Base-by-base conservation (phyloP, 2,329 filamentous ascomycete species). In the Escovopsis weberi region DNA sequence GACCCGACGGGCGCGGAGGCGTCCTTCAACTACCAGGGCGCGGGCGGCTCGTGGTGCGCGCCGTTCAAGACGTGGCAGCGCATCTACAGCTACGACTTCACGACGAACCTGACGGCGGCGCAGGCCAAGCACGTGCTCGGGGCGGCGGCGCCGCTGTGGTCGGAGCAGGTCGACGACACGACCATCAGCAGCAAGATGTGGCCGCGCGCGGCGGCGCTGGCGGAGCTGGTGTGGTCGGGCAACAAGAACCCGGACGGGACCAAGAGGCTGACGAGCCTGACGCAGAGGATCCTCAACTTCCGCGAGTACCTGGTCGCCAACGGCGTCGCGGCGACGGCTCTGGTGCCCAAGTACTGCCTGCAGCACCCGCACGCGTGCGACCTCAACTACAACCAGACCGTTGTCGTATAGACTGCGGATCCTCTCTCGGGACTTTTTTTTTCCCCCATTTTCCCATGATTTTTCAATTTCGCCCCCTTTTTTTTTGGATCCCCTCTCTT, bases 51-150 rank as follows among this genome's bases (percentile, higher is more conserved):
- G n/a, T 75, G 71, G 71, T 75, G 72, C 51, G 67, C 65, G 0
- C 72, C 72, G 0, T 75, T 74, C 62, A 75, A 75, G 55, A 73
- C 69, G 18, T 75, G 70, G 70, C 72, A 75, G 54, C 70, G 71
- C 39, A 74, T 75, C 56, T 75, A 75, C 57, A 62, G 72, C 61
- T 75, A 67, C 53, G 71, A 75, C 57, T 74, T 75, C 53, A 69
- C 69, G 0, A 47, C 55, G 38, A 67, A 66, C 48, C 62, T 75
- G 7, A 69, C 68, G 1, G 57, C 57, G 0, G 48, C 54, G 0
- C 63, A 75, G 48, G 64, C 65, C 33, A 57, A 61, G 39, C 71
- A 70, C 43, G 53, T 75, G 18, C 60, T 72, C 18, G 72, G 72
- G n/a, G 68, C 64, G 26, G 62, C 67, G 33, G 64, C 70, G 0